Evolutionary conservation across 768 basidiomycete genomes (phyloP).

Genomic region (Gloeopeniophorella convolvens): DNA sequence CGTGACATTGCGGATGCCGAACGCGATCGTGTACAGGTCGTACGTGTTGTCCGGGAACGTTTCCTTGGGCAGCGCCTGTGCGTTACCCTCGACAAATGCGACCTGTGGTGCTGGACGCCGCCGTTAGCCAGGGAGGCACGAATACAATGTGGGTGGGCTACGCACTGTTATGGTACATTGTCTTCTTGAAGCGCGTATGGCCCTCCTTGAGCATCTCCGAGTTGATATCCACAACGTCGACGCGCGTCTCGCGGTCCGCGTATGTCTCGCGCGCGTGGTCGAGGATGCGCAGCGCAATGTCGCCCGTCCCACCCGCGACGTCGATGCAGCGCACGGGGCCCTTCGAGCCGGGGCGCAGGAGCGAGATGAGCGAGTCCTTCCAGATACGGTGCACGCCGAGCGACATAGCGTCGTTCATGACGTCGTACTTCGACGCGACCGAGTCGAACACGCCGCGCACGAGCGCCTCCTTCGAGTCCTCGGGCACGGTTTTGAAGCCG

Average conservation of each 20-base stretch:
- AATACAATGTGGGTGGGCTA: conserved; percentile 12
- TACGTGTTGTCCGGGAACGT: conserved; percentile 78
- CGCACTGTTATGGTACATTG: conserved; percentile 97
- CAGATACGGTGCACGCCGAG: conserved; percentile 93
- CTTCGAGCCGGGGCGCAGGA: conserved; percentile 67
- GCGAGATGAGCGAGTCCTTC: conserved; percentile 86
- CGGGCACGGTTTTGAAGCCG: conserved; percentile 86
- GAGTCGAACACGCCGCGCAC: conserved; percentile 94
- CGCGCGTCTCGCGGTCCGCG: conserved; percentile 82
- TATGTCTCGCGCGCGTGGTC: conserved; percentile 87
- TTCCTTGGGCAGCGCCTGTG: conserved; percentile 63
- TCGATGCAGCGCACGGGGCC: conserved; percentile 82
- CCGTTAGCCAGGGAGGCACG: conserved; percentile 8
- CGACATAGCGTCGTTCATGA: conserved; percentile 99
- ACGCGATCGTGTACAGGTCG: conserved; percentile 97
- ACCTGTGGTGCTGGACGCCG: conserved; percentile 73
- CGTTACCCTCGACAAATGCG: conserved; percentile 89
- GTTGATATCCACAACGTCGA: conserved; percentile 92
- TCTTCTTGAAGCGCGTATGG: conserved; percentile 83
- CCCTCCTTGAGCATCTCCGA: conserved; percentile 94
- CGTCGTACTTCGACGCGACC: conserved; percentile 90
- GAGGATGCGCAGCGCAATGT: conserved; percentile 91
- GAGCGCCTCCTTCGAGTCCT: conserved; percentile 79
- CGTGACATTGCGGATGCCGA: conserved; percentile 97
- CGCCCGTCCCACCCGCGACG: conserved; percentile 96